Conservation (phyloP, 139 green algal genomes). For the Micromonas pusilla region DNA sequence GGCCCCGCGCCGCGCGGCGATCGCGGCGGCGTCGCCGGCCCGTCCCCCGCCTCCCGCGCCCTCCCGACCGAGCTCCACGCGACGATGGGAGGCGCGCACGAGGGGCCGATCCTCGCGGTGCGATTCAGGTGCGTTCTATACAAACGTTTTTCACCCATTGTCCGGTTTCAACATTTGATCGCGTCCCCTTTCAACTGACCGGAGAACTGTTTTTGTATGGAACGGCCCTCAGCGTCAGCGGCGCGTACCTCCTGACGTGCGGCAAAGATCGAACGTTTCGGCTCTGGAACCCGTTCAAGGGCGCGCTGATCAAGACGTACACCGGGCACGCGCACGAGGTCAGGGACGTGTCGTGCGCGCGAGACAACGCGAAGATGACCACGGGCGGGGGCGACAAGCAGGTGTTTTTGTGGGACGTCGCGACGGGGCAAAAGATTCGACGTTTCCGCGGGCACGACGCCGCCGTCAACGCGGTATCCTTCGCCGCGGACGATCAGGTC, state of each 20-base stretch:
- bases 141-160: no score
- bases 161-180: no score
- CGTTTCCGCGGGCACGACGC: conserved; percentile 82
- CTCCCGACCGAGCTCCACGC: not conserved
- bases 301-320: conserved; percentile 76
- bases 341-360: conserved; percentile 32
- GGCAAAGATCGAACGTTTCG: conserved; percentile 76
- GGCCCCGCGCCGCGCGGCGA: not conserved
- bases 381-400: conserved; percentile 76
- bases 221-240: no score
- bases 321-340: conserved; percentile 84
- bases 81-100: not conserved
- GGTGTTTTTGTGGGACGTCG: conserved; percentile 91
- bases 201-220: no score
- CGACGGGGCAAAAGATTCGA: conserved; percentile 64
- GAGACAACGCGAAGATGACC: conserved; percentile 84
- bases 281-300: conserved; percentile 78
- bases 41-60: not conserved
- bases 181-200: no score
- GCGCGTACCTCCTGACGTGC: conserved; percentile 74
- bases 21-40: not conserved
- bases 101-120: conserved; percentile 41
- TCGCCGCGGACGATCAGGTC: conserved; percentile 54
- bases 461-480: conserved; percentile 48
- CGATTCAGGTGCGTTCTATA: conserved; percentile 74